Evolutionary conservation across 331 rosid species (phyloP), one percentile per base, ranked within the genome.

Genomic region (Malus hybrid): DNA sequence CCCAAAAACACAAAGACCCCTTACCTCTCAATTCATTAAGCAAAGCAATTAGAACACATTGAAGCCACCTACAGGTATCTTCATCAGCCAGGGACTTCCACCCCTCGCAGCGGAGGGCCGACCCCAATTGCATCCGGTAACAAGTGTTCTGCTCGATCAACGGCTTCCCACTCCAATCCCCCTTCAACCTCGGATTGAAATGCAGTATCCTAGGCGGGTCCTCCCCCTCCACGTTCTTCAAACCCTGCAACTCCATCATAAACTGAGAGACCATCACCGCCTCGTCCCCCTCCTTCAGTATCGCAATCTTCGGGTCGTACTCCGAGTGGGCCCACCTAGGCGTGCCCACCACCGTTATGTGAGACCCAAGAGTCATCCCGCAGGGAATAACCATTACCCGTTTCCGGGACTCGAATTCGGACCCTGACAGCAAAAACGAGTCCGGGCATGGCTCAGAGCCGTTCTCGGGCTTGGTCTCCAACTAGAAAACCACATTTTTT

Each of bases 81-180:
- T 88, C 90, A 67, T 92, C 97, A 0, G 96, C 97, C 70, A 86
- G 84, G 57, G 99, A 83, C 77, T 78, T 83, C 99, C 99, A 89
- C 10, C 99, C 97, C 66, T 92, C 97, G 48, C 99, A 94, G 73
- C 99, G 84, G n/a, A 88, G 80, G n/a, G 97, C 87, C 66, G 90
- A 36, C 60, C 97, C 96, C 97, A 96, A 94, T 71, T 92, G 99
- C 99, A 90, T 92, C 85, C 97, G 81, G 67, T 90, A 94, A 78
- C 97, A 94, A 4, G 97, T 92, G 79, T 94, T 94, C 83, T 87
- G 92, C 74, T 94, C 97, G 65, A 94, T 90, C 33, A 92, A 96
- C 0, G 99, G 97, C 73, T 72, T 90, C 39, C 89, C 88, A 77
- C 99, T 92, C 97, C 96, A 92, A 80, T 94, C 97, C 79, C 97